phyloP scores from a whole-genome alignment of 2,329 filamentous ascomycete species.

The Diaporthe capsici region DNA sequence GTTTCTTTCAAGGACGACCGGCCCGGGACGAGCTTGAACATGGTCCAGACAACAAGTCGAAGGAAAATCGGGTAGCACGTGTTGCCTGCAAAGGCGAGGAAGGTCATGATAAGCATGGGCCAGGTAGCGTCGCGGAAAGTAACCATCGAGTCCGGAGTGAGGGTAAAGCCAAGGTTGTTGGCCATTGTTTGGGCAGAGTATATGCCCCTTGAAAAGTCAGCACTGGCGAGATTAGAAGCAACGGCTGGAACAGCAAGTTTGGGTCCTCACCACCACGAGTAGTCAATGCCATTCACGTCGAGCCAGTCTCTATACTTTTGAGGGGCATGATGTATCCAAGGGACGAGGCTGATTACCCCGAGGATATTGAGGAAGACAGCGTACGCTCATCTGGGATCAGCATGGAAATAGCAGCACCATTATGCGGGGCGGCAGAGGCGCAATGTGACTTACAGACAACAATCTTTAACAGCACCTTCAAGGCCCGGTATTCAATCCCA shows the following conservation, averaged over 20 bases:
- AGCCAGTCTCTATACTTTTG: slow-evolving; percentile 58
- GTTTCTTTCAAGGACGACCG: slow-evolving; percentile 57
- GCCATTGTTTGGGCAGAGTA: slow-evolving; percentile 63
- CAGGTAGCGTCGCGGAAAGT: slow-evolving; percentile 60
- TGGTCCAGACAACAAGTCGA: slow-evolving; percentile 70
- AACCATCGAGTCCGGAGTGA: slow-evolving; percentile 69
- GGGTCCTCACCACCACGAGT: slow-evolving; percentile 59
- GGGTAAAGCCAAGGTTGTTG: slow-evolving; percentile 67
- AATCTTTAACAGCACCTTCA: slow-evolving; percentile 63
- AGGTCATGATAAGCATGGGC: slow-evolving; percentile 62
- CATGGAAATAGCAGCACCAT: not conserved
- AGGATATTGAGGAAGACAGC: slow-evolving; percentile 61
- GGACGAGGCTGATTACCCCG: slow-evolving; percentile 62
- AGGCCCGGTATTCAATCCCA: slow-evolving; percentile 65
- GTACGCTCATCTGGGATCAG: slow-evolving; percentile 53
- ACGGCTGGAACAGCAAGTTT: not conserved
- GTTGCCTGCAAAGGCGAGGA: slow-evolving; percentile 66
- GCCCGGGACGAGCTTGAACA: slow-evolving; percentile 61
- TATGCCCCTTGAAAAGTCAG: slow-evolving; percentile 49
- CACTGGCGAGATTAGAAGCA: not conserved
- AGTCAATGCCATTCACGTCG: slow-evolving; percentile 54
- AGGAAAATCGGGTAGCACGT: slow-evolving; percentile 71
- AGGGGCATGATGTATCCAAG: slow-evolving; percentile 60
- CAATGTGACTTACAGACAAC: slow-evolving; percentile 37
- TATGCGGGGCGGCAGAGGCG: too few relatives aligned